Percentiles rank a stretch among this genome's conserved stretches.
Evolutionary conservation across 202 grass and related monocot genomes (phyloP).

Genomic region (Panicum hallii): DNA sequence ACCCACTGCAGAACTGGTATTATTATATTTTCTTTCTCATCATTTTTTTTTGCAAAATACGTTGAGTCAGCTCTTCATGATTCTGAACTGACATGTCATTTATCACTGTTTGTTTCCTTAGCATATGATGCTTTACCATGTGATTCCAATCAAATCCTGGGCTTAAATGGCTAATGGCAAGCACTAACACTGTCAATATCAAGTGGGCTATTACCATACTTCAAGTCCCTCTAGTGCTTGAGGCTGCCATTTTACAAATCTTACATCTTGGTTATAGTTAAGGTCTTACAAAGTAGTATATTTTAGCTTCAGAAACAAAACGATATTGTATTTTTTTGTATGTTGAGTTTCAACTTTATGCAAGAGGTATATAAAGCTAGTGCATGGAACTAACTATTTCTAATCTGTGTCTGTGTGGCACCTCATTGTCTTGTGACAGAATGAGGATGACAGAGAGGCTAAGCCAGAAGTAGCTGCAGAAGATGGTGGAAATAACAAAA

Average conservation of each 20-base stretch:
- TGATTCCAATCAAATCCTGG: constrained; percentile 5
- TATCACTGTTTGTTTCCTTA: constrained; percentile 9
- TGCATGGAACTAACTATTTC: constrained; percentile 22
- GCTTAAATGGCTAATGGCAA: constrained; percentile 18
- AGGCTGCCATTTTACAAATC: background rate
- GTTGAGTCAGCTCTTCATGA: constrained; percentile 1
- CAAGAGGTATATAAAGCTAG: background rate
- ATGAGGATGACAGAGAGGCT: constrained; percentile 45
- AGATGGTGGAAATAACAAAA: constrained; percentile 53
- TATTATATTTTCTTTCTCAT: background rate
- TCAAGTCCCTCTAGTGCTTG: background rate
- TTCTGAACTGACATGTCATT: background rate
- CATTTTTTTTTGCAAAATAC: constrained; percentile 4
- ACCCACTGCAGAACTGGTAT: constrained; percentile 41
- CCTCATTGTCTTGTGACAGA: constrained; percentile 52
- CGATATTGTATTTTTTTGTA: background rate
- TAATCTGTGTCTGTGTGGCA: constrained; percentile 19
- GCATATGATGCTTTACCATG: constrained; percentile 5
- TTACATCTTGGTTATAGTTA: background rate
- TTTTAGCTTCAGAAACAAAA: background rate
- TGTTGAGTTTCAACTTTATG: constrained; percentile 21
- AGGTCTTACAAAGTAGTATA: constrained; percentile 1
- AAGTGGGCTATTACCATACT: background rate
- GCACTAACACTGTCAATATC: constrained; percentile 11
- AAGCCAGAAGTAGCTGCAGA: constrained; percentile 40